Evolutionary conservation across 2,329 filamentous ascomycete species (phyloP).

Genomic region (Aureobasidium lini): DNA sequence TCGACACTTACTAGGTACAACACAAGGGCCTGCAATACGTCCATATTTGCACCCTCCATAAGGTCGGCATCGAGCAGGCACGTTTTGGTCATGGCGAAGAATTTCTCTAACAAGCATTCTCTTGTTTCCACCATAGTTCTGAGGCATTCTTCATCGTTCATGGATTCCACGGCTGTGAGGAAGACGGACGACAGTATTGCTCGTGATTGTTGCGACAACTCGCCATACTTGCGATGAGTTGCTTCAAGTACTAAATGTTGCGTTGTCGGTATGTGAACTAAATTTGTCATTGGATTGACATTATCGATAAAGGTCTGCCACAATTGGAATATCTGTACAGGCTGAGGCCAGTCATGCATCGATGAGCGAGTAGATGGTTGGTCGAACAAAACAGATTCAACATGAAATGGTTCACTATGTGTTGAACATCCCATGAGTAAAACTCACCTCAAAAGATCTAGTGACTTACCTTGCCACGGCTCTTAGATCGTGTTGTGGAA

Average conservation of each 20-base stretch:
- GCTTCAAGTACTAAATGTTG: constrained; percentile 45
- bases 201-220: constrained; percentile 30
- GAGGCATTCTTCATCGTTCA: constrained; percentile 34
- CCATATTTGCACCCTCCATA: constrained; percentile 57
- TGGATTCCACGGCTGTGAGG: constrained; percentile 48
- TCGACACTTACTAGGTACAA: constrained; percentile 46
- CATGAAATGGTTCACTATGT: background rate
- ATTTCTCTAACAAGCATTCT: background rate
- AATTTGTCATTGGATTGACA: constrained; percentile 62
- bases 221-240: background rate
- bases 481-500: too few relatives aligned
- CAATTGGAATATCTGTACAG: constrained; percentile 19
- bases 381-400: background rate
- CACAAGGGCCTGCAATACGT: constrained; percentile 57
- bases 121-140: constrained; percentile 43
- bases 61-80: constrained; percentile 60
- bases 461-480: too few relatives aligned
- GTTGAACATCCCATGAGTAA: background rate
- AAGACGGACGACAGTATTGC: constrained; percentile 51
- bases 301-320: constrained; percentile 60
- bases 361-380: background rate
- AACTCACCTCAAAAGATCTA: background rate
- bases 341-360: background rate
- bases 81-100: constrained; percentile 28
- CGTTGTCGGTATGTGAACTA: constrained; percentile 56